A percentile compares a stretch with the other conserved stretches of the same genome.
Conservation (phyloP, 805 yeast species). For the Ogataea neopini region DNA sequence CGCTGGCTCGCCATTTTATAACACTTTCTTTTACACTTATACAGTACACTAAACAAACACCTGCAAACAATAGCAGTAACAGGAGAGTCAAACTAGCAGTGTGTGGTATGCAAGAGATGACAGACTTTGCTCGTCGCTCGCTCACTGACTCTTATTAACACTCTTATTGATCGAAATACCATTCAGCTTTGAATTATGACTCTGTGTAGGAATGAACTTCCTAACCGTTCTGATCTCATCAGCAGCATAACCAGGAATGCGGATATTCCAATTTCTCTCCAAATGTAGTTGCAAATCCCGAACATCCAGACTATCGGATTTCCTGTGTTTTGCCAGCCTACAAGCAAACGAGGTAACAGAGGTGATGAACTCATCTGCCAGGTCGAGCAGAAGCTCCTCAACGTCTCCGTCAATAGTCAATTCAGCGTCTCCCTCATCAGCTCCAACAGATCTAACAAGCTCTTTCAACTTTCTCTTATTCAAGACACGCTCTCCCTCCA, state of each 20-base stretch:
- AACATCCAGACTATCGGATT: constrained; percentile 81
- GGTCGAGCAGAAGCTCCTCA: constrained; percentile 83
- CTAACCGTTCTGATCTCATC: constrained; percentile 84
- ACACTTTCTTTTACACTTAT: background rate
- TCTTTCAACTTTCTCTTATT: constrained; percentile 89
- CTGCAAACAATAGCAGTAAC: background rate
- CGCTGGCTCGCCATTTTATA: no score
- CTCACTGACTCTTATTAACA: constrained; percentile 47
- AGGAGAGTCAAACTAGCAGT: no score
- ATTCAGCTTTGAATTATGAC: constrained; percentile 65
- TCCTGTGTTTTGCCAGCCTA: constrained; percentile 91
- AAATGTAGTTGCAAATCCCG: constrained; percentile 89
- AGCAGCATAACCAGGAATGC: constrained; percentile 89
- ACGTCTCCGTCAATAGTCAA: constrained; percentile 93
- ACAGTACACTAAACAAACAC: background rate
- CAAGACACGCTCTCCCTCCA: constrained; percentile 78
- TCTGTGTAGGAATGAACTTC: constrained; percentile 65
- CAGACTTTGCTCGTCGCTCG: background rate
- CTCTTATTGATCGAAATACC: constrained; percentile 68
- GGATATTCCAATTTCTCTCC: constrained; percentile 92
- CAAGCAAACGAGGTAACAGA: constrained; percentile 93
- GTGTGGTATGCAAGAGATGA: no score
- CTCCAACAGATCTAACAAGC: constrained; percentile 76
- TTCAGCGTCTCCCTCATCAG: constrained; percentile 89
- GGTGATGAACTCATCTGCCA: constrained; percentile 94